Evolutionary conservation across 352 stramenopile genomes (phyloP).

Genomic region (Globisporangium mamillatum): DNA sequence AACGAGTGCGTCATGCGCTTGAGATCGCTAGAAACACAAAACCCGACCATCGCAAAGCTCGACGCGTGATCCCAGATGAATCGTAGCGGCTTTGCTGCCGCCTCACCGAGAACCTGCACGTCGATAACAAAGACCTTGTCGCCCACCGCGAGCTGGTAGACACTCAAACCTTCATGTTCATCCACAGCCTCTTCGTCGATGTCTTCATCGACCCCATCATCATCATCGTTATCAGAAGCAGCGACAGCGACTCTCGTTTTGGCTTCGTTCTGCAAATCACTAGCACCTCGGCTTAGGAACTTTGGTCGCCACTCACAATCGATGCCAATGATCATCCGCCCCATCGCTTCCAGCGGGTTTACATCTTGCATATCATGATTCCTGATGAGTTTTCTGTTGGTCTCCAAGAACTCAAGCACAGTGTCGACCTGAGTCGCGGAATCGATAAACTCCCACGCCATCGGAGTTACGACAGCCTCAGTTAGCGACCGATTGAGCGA

Average conservation of each 20-base stretch:
- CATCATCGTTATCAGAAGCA: not conserved
- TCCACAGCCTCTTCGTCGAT: slow-evolving; percentile 12
- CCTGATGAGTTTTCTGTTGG: slow-evolving; percentile 3
- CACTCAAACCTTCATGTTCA: slow-evolving; percentile 34
- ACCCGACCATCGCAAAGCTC: slow-evolving; percentile 43
- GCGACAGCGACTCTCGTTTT: not conserved
- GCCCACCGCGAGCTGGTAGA: slow-evolving; percentile 50
- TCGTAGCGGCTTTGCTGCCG: slow-evolving; percentile 31
- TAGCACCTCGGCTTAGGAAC: slow-evolving; percentile 28
- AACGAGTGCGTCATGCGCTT: slow-evolving; percentile 53
- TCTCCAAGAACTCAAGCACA: slow-evolving; percentile 23
- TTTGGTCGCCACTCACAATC: slow-evolving; percentile 69
- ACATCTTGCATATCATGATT: not conserved
- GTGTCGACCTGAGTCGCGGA: slow-evolving; percentile 21
- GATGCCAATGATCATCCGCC: slow-evolving; percentile 41
- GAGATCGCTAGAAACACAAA: slow-evolving; percentile 54
- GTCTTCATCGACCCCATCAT: slow-evolving; percentile 10
- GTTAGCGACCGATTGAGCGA: slow-evolving; percentile 20
- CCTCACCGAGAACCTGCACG: slow-evolving; percentile 41
- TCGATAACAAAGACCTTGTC: slow-evolving; percentile 55
- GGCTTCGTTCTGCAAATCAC: not conserved
- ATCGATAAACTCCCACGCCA: slow-evolving; percentile 38
- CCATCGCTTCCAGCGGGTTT: slow-evolving; percentile 12
- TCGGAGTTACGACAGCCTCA: not conserved
- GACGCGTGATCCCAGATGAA: slow-evolving; percentile 37